These are phyloP conservation scores for Tetrahymena thermophila DNA, from an alignment of 73 alveolate genomes.

Conservation along the genomic window DNA sequence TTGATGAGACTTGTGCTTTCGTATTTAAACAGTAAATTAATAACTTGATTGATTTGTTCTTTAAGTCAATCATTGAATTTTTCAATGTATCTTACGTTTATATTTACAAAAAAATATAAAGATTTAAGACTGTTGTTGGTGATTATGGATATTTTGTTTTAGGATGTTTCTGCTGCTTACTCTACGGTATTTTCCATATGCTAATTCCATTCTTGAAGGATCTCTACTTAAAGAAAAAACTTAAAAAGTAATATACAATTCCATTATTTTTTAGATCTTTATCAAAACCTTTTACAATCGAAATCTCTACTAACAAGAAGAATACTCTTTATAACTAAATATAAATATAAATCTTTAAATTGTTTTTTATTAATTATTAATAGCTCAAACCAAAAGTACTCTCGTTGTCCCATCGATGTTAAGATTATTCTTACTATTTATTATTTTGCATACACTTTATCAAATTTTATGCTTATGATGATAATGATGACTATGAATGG, in stretches of 20 bases:
- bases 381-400: not conserved
- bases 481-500: slow-evolving; percentile 1
- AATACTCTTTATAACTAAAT: not conserved
- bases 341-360: not conserved
- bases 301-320: not conserved
- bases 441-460: not conserved
- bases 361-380: not conserved
- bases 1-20: not conserved
- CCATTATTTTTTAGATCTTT: not conserved
- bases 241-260: not conserved
- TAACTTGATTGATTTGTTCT: not conserved
- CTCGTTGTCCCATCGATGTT: not conserved
- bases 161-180: not conserved
- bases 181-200: not conserved
- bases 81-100: too few relatives aligned
- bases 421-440: not conserved
- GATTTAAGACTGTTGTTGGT: not conserved
- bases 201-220: not conserved
- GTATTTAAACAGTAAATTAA: not conserved
- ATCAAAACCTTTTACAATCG: not conserved
- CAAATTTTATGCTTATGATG: not conserved
- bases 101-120: not conserved
- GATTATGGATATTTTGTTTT: not conserved
- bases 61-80: too few relatives aligned
- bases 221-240: not conserved